These are phyloP conservation scores for Colletotrichum abscissum DNA, from an alignment of 2,329 filamentous ascomycete species.

Conservation along the genomic window DNA sequence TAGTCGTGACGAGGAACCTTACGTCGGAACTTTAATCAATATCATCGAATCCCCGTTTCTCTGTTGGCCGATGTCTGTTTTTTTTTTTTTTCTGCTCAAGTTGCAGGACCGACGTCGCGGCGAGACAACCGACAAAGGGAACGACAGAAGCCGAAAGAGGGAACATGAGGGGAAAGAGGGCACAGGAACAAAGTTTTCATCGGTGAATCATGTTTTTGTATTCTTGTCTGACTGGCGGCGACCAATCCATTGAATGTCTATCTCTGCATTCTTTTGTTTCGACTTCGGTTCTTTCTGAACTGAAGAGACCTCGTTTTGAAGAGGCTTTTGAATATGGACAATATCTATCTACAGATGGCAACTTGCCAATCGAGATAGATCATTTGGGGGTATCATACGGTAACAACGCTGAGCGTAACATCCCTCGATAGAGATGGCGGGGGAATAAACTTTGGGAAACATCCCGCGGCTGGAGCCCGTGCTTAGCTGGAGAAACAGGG, in stretches of 20 bases:
- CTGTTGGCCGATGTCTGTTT: constrained; percentile 5
- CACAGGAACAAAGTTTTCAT: constrained; percentile 8
- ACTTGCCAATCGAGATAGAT: constrained; percentile 8
- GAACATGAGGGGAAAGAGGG: not conserved
- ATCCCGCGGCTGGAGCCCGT: constrained; percentile 24
- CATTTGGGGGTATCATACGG: constrained; percentile 31
- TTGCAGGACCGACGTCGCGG: not conserved
- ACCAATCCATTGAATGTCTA: not conserved
- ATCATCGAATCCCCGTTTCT: not conserved
- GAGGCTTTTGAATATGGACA: not conserved
- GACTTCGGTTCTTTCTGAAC: not conserved
- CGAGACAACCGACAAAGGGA: not conserved
- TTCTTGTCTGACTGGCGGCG: not conserved
- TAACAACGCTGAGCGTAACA: constrained; percentile 9
- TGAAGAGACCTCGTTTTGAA: not conserved
- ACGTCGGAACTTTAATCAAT: constrained; percentile 8
- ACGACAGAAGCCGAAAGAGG: not conserved
- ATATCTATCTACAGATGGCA: not conserved
- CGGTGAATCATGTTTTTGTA: constrained; percentile 3
- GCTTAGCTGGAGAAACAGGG: not conserved
- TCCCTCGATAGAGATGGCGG: not conserved
- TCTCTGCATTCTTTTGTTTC: not conserved
- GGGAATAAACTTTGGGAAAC: not conserved
- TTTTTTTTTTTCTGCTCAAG: too few species aligned
- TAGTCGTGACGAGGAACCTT: constrained; percentile 7